These are phyloP conservation scores for Xerocomellus dryophilus DNA, from an alignment of 768 basidiomycete genomes.

Conservation along the genomic window DNA sequence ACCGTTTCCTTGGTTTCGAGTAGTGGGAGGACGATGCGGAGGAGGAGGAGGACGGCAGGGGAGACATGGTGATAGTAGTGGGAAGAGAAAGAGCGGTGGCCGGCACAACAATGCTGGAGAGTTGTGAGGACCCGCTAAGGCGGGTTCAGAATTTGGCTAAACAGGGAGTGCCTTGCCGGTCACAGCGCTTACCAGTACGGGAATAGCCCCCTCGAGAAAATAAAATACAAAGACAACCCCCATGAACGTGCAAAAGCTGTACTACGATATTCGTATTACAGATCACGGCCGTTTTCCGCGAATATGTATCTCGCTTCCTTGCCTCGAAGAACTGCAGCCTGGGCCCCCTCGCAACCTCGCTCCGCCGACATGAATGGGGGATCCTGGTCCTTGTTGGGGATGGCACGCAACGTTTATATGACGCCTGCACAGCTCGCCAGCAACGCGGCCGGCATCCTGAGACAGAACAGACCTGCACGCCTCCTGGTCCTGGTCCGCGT, in stretches of 20 bases:
- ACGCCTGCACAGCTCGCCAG: slow-evolving; percentile 14
- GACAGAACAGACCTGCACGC: slow-evolving; percentile 1
- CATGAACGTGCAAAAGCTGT: no score
- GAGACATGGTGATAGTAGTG: slow-evolving; percentile 38
- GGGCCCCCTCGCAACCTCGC: neutral
- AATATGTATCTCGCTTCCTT: no score
- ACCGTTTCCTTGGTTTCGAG: slow-evolving; percentile 36
- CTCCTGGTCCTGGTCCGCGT: neutral
- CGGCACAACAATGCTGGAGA: slow-evolving; percentile 43
- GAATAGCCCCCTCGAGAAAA: slow-evolving; percentile 12
- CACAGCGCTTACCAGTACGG: slow-evolving; percentile 36
- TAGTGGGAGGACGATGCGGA: slow-evolving; percentile 20
- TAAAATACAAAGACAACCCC: slow-evolving; percentile 4
- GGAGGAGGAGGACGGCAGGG: slow-evolving; percentile 27
- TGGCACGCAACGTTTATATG: slow-evolving; percentile 11
- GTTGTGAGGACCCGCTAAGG: slow-evolving; percentile 30
- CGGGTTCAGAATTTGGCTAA: slow-evolving; percentile 36
- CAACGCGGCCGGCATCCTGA: slow-evolving; percentile 22
- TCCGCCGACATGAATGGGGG: slow-evolving; percentile 1
- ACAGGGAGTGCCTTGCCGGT: slow-evolving; percentile 36
- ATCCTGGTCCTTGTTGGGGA: neutral
- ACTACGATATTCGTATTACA: no score
- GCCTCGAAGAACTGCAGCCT: no score
- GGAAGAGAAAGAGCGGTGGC: slow-evolving; percentile 38
- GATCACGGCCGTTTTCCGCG: no score